Evolutionary conservation across 1,139 yeast species (phyloP), one percentile per base, ranked within the genome.

Genomic region (Geotrichum restrictum): DNA sequence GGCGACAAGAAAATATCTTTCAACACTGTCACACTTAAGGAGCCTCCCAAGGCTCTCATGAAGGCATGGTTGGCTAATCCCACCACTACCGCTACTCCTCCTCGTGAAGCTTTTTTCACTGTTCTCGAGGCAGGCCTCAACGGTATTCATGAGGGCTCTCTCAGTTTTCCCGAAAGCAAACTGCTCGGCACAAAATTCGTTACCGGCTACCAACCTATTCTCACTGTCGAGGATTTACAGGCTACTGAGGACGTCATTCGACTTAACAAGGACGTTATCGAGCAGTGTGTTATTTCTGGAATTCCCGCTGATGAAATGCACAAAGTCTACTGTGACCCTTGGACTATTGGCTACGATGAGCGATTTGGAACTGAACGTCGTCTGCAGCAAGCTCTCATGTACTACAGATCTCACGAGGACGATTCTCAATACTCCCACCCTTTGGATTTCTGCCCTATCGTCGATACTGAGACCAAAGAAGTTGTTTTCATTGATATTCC

Each of bases 321-420:
- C 69, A 79, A 81, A 62, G 78, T 85, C 48, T 85, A 83, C 74
- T 85, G 93, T 73, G 94, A 85, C 68, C 88, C 93, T 55, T 85
- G 94, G 94, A 83, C 93, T 48, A 83, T 85, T 65, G 93, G 93
- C 55, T 84, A 81, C 66, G 94, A 85, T 66, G 93, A 83, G 71
- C 78, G 93, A 71, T 85, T 88, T 87, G 93, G 93, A 47, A 79
- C 85, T 47, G 75, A 80, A 45, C 77, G 79, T 68, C 77, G 94
- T 69, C 77, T 85, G 59, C 93, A 85, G 69, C 94, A 85, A 69
- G 91, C 91, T 38, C 77, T 85, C 69, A 77, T 85, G 79, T 85
- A 83, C 73, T 85, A 82, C 77, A 78, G 89, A 71, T 74, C 81
- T n/a, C 75, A 82, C 63, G 88, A 82, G 68, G 87, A 85, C 65